These are phyloP conservation scores for Chionographis japonica DNA, from an alignment of 106 monocot genomes.

Conservation along the genomic window DNA sequence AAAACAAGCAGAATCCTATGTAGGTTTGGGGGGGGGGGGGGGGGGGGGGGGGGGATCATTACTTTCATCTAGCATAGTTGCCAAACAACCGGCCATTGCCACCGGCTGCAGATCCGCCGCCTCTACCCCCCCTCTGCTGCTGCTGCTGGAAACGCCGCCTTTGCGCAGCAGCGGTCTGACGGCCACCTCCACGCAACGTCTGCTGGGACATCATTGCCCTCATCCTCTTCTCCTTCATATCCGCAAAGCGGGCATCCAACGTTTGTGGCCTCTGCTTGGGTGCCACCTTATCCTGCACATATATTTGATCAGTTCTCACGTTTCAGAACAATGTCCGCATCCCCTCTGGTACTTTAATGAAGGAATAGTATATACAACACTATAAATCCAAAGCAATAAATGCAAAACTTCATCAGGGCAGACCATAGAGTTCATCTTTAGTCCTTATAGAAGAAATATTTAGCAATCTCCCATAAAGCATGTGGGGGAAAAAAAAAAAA, in stretches of 20 bases:
- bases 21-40: too few relatives aligned
- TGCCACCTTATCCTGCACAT: conserved; percentile 6
- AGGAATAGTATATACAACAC: too few relatives aligned
- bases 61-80: background rate
- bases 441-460: too few relatives aligned
- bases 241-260: conserved; percentile 60
- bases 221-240: conserved; percentile 51
- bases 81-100: background rate
- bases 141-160: background rate
- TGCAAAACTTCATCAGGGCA: too few relatives aligned
- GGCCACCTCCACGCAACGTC: background rate
- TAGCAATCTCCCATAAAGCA: too few relatives aligned
- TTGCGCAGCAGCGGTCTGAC: background rate
- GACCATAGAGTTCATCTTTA: too few relatives aligned
- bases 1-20: too few relatives aligned
- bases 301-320: background rate
- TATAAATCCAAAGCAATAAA: too few relatives aligned
- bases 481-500: too few relatives aligned
- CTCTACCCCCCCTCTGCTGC: background rate
- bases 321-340: too few relatives aligned
- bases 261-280: conserved; percentile 51
- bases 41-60: background rate
- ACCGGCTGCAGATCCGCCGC: conserved; percentile 2
- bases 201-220: conserved; percentile 23
- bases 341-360: too few relatives aligned